phyloP scores from a whole-genome alignment of 2,329 filamentous ascomycete species.

The Ploettnerulaceae sp. region DNA sequence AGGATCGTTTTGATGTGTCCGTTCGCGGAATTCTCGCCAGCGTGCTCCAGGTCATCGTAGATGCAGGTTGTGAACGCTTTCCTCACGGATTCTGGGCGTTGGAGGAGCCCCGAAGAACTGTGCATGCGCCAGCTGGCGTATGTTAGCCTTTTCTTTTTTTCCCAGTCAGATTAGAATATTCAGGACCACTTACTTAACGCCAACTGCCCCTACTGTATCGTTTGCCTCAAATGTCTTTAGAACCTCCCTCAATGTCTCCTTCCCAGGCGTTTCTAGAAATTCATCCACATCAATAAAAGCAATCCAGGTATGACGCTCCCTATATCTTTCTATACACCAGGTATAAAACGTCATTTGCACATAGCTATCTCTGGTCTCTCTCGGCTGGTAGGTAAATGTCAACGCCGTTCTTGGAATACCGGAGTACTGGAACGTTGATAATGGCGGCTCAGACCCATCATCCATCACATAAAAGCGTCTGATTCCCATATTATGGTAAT shows the following conservation, averaged over 20 bases:
- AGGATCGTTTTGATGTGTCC: constrained; percentile 34
- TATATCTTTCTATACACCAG: constrained; percentile 24
- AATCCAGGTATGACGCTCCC: constrained; percentile 32
- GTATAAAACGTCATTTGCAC: constrained; percentile 25
- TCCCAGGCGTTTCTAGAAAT: constrained; percentile 22
- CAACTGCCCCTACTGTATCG: constrained; percentile 31
- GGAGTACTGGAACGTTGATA: constrained; percentile 21
- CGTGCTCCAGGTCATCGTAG: constrained; percentile 20
- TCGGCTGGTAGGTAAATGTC: constrained; percentile 25
- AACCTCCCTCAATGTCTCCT: constrained; percentile 28
- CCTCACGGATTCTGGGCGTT: constrained; percentile 25
- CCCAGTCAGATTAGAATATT: neutral
- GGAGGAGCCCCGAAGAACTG: constrained; percentile 29
- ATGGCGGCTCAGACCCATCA: constrained; percentile 27
- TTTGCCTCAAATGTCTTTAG: constrained; percentile 28
- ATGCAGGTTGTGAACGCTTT: constrained; percentile 33
- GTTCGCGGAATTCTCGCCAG: constrained; percentile 27
- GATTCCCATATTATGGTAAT: constrained; percentile 29
- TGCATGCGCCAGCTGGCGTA: constrained; percentile 30
- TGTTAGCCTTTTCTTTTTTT: constrained; percentile 4
- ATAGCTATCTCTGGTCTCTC: neutral
- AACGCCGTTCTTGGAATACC: constrained; percentile 23
- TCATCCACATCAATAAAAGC: constrained; percentile 35
- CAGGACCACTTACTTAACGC: constrained; percentile 24
- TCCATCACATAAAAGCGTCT: constrained; percentile 31